Base-by-base conservation (phyloP, 495 filamentous ascomycete genomes). In the Trichoderma reesei region DNA sequence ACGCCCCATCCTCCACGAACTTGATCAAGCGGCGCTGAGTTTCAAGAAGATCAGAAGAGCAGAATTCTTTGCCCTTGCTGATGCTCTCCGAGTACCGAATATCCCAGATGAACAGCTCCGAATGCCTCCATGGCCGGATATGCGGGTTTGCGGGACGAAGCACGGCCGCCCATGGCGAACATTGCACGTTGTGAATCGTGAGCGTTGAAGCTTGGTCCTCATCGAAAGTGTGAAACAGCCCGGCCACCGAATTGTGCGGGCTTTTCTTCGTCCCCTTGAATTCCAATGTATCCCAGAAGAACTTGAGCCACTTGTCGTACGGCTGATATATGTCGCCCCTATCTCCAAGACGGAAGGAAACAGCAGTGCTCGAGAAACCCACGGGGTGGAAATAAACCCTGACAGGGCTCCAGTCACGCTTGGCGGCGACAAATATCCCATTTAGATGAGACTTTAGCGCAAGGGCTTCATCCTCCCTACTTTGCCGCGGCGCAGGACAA, bases 81-180 rank as follows among this genome's bases (percentile, higher is more conserved):
- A 68, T 71, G 33, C 67, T 72, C 1, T 67, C 64, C 0, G 39
- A 42, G 13, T 71, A 73, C 1, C 67, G 61, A 9, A 71, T 56
- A 64, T 81, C 79, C 79, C 79, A 81, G 63, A 81, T 77, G 48
- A 81, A 74, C n/a, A 81, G 44, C 63, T 81, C 77, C 13, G 71
- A 70, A 13, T 63, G 54, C 0, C 0, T 36, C 34, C 64, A 72
- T 5, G 68, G 63, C 26, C 26, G 62, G 0, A 56, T 37, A 59
- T 75, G 71, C 3, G 71, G 68, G 37, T 78, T 72, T 41, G 73
- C 67, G 1, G 73, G 73, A 20, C 79, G 71, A 36, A 72, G 70
- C 3, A 78, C 63, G 5, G 69, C 78, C 20, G 80, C 61, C 79
- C 79, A 81, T 6, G 78, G 75, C 48, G 79, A 71, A 5, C 72